A percentile compares a stretch with the other conserved stretches of the same genome.
Conservation (phyloP, 306 rosid genomes). For the Comarum palustre region DNA sequence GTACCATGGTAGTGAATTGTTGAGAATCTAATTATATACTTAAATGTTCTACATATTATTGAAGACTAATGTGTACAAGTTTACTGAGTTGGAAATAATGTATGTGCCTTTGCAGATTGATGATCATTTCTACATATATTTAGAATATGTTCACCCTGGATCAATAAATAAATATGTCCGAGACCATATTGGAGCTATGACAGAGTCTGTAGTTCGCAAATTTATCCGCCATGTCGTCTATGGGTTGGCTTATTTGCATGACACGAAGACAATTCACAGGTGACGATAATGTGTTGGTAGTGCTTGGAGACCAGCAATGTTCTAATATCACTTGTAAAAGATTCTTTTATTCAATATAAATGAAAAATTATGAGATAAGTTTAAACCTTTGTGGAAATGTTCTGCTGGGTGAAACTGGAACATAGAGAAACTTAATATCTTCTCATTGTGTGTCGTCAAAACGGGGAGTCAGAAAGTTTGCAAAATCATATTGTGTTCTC, state of each 20-base stretch:
- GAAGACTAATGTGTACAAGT: not conserved
- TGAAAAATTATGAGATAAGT: not conserved
- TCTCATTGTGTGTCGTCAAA: not conserved
- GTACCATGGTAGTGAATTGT: slow-evolving; percentile 80
- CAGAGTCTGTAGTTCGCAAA: slow-evolving; percentile 82
- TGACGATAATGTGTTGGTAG: slow-evolving; percentile 26
- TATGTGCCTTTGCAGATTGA: slow-evolving; percentile 49
- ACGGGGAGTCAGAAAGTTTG: not conserved
- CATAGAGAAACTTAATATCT: not conserved
- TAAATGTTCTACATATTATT: slow-evolving; percentile 8
- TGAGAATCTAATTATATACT: slow-evolving; percentile 37
- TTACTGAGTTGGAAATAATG: slow-evolving; percentile 15
- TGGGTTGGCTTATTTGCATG: slow-evolving; percentile 78
- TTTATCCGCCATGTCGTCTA: slow-evolving; percentile 77
- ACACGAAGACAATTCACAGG: slow-evolving; percentile 82
- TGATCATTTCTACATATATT: slow-evolving; percentile 73
- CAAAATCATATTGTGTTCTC: not conserved
- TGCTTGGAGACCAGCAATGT: not conserved
- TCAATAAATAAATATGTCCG: slow-evolving; percentile 71
- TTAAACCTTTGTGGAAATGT: not conserved
- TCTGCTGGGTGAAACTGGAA: not conserved
- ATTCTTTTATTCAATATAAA: not conserved
- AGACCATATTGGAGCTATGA: slow-evolving; percentile 65
- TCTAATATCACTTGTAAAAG: not conserved
- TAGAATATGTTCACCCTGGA: slow-evolving; percentile 89